These are phyloP conservation scores for Bauhinia variegata DNA, from an alignment of 306 rosid genomes.

Conservation along the genomic window DNA sequence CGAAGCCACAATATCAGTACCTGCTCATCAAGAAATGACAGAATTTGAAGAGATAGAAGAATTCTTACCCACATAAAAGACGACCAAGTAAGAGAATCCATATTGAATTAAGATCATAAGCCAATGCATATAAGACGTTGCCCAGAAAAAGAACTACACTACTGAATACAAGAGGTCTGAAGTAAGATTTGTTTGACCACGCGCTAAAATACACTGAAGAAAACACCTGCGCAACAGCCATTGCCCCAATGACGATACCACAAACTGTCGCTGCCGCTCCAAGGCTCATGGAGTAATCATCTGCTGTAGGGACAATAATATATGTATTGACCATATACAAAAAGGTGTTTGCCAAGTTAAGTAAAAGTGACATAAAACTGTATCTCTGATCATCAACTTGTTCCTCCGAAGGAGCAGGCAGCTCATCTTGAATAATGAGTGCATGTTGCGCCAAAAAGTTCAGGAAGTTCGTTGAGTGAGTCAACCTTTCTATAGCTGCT, in stretches of 20 bases:
- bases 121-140: slow-evolving; percentile 82
- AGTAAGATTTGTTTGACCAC: slow-evolving; percentile 96
- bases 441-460: slow-evolving; percentile 96
- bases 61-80: slow-evolving; percentile 88
- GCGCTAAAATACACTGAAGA: slow-evolving; percentile 98
- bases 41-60: slow-evolving; percentile 36
- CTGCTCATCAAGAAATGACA: slow-evolving; percentile 28
- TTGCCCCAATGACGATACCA: slow-evolving; percentile 94
- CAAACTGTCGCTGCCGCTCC: slow-evolving; percentile 99
- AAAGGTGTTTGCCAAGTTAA: slow-evolving; percentile 92
- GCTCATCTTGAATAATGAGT: slow-evolving; percentile 91
- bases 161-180: slow-evolving; percentile 92
- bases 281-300: slow-evolving; percentile 92
- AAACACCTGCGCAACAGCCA: slow-evolving; percentile 99
- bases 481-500: slow-evolving; percentile 88
- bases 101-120: slow-evolving; percentile 77
- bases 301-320: slow-evolving; percentile 97
- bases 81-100: slow-evolving; percentile 96
- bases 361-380: slow-evolving; percentile 80
- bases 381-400: slow-evolving; percentile 69
- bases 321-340: slow-evolving; percentile 98
- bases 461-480: slow-evolving; percentile 92
- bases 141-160: slow-evolving; percentile 83
- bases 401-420: slow-evolving; percentile 74
- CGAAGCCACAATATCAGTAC: slow-evolving; percentile 16